Conservation (phyloP, 768 basidiomycete genomes). For the Neoboletus magnificus region DNA sequence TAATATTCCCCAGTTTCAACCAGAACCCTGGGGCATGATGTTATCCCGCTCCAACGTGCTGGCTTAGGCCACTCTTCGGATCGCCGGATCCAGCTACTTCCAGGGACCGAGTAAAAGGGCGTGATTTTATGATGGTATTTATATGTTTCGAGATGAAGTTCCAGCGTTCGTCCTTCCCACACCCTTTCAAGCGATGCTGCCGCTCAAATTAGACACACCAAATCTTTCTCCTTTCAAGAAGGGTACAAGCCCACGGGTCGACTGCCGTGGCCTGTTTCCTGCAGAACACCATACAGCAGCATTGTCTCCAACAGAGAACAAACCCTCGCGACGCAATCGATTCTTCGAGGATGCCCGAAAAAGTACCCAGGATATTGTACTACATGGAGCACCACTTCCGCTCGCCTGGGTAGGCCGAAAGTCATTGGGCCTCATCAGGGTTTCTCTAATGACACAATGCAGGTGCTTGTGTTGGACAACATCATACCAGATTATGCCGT, state of each 20-base stretch:
- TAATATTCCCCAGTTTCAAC: not conserved
- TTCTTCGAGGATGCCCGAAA: constrained; percentile 1
- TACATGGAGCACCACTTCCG: constrained; percentile 26
- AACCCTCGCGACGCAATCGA: not conserved
- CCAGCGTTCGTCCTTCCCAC: constrained; percentile 1
- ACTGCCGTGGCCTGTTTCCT: constrained; percentile 22
- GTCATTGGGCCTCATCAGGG: too few species aligned
- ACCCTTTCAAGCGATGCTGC: constrained; percentile 11
- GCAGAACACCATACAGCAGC: not conserved
- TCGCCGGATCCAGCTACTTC: not conserved
- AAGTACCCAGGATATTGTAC: constrained; percentile 10
- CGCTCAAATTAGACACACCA: constrained; percentile 6
- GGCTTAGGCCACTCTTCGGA: not conserved
- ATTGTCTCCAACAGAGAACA: not conserved
- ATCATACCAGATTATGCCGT: constrained; percentile 29
- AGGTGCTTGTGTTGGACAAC: constrained; percentile 29
- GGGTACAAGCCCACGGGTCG: constrained; percentile 9
- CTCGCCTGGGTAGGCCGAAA: constrained; percentile 26
- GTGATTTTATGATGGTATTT: not conserved
- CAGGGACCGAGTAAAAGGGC: not conserved
- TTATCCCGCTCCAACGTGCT: not conserved
- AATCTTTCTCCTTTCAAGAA: constrained; percentile 20
- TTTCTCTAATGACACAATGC: not conserved
- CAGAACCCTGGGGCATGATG: not conserved
- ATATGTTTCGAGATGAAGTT: constrained; percentile 5